Evolutionary conservation across 192 early-diverging fungal genomes (phyloP), one percentile per base, ranked within the genome.

Genomic region (Coemansia sp.): DNA sequence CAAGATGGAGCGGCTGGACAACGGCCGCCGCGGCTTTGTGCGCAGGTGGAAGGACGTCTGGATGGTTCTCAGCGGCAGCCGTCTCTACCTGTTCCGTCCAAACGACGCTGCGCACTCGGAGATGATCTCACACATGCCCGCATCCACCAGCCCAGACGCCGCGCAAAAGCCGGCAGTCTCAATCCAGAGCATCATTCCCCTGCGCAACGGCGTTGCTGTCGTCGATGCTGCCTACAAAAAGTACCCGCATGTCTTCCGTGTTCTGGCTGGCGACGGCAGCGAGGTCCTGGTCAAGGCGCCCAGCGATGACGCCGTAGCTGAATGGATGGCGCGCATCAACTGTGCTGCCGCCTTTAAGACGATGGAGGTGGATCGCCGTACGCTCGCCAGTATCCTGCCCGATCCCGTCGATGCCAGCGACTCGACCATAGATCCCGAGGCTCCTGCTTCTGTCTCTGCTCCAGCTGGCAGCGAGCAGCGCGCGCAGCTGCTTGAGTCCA

Each of bases 251-350:
- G 89, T 90, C n/a, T 91, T 91, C 70, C 85, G 91, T 19, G 69
- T 92, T 19, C 82, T 87, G 20, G 85, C 87, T 5, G 87, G 83
- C 6, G 87, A 90, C 43, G 87, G 87, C 25, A 86, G 90, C 63
- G 89, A 91, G 65, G 88, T 89, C 53, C 65, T 92, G 41, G 82
- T 92, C 60, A 81, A 87, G 74, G 88, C 89, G 6, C 76, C 89
- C 7, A 80, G 74, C 50, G 89, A 89, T 63, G 78, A 85, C 35
- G 85, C 88, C 22, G 87, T 92, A 74, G 86, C 90, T 33, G 89
- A 92, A 65, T 92, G 91, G 91, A 90, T 92, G 83, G 74, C 84
- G 36, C 86, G 87, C 45, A 88, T 92, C 57, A 92, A 92, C 79
- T 92, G 90, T 68, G 90, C 90, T 0, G 86, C 89, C 7, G 82